phyloP scores from a whole-genome alignment of 805 yeast species.

The Lachancea dasiensis region DNA sequence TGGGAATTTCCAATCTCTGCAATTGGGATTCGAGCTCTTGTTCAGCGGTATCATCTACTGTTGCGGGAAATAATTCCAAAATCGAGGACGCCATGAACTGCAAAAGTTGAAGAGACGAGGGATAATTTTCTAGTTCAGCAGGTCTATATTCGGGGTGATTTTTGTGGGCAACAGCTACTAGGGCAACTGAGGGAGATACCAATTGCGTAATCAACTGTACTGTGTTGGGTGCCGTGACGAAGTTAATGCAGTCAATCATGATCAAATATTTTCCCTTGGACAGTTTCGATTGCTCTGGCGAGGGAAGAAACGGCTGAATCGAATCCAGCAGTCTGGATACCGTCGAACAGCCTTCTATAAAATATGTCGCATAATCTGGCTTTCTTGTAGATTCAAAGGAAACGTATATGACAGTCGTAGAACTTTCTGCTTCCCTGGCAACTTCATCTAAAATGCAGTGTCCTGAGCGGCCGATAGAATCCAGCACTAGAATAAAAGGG shows the following conservation, averaged over 20 bases:
- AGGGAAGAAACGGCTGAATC: constrained; percentile 21
- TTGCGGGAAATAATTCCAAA: constrained; percentile 51
- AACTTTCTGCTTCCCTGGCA: constrained; percentile 34
- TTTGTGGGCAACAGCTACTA: constrained; percentile 45
- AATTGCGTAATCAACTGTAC: constrained; percentile 46
- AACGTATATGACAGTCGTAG: constrained; percentile 43
- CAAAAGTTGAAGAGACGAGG: constrained; percentile 46
- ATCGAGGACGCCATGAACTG: constrained; percentile 71
- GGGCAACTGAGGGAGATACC: constrained; percentile 40
- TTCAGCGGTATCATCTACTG: constrained; percentile 34
- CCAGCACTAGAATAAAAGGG: constrained; percentile 66
- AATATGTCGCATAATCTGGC: constrained; percentile 46
- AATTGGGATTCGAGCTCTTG: constrained; percentile 42
- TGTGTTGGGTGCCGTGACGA: constrained; percentile 41
- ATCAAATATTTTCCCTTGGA: constrained; percentile 36
- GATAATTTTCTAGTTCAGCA: constrained; percentile 39
- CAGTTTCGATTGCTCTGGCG: constrained; percentile 14
- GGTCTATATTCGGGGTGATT: constrained; percentile 35
- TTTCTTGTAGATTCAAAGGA: constrained; percentile 60
- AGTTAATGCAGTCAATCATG: constrained; percentile 65
- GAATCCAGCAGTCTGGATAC: constrained; percentile 16
- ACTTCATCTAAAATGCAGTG: constrained; percentile 53
- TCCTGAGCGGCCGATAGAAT: constrained; percentile 67
- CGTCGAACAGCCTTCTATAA: constrained; percentile 39
- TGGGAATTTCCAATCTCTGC: constrained; percentile 42